Evolutionary conservation across 139 green algal species (phyloP), one percentile per base, ranked within the genome.

Genomic region (Edaphochlamys debaryana): DNA sequence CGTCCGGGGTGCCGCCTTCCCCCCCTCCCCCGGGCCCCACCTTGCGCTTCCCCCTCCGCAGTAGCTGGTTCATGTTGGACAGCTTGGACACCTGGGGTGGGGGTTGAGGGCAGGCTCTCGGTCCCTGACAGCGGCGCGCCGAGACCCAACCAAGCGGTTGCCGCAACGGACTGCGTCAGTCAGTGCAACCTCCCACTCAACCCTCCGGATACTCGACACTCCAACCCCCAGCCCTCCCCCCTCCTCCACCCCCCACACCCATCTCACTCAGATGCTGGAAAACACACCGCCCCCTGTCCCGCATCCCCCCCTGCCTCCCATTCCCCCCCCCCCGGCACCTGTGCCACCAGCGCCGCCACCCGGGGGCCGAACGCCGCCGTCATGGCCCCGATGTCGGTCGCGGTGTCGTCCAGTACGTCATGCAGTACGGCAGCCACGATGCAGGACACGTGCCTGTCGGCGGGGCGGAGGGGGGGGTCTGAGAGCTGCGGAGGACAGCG

Each of bases 341-440:
- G 69, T n/a, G 64, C 81, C 40, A 99, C 96, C 77, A 98, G 95
- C 40, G 48, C 84, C 27, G 93, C 90, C 15, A 98, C 93, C 19
- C 90, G 38, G 22, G 42, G 29, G 9, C 95, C 96, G 91, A 98
- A 98, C 29, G 88, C 62, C 1, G 66, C 72, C 67, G 90, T 22
- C 36, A 99, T 83, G 63, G 94, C 88, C 8, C 72, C 45, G 23
- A 89, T 52, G 23, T 82, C 70, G 15, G 80, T 87, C 9, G 83
- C 40, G 0, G 95, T 97, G 91, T 99, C 97, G 41, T 99, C 97
- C 27, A 98, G n/a, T 0, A 98, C 93, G 68, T 99, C 97, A 70
- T 99, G 97, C 84, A 99, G 91, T 69, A 99, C 68, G 17, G 95
- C 95, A 13, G 94, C 94, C 54, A 96, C 87, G 38, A 99, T 91